A percentile compares a stretch with the other conserved stretches of the same genome.
phyloP scores from a whole-genome alignment of 106 monocot genomes.

The Posidonia australis region DNA sequence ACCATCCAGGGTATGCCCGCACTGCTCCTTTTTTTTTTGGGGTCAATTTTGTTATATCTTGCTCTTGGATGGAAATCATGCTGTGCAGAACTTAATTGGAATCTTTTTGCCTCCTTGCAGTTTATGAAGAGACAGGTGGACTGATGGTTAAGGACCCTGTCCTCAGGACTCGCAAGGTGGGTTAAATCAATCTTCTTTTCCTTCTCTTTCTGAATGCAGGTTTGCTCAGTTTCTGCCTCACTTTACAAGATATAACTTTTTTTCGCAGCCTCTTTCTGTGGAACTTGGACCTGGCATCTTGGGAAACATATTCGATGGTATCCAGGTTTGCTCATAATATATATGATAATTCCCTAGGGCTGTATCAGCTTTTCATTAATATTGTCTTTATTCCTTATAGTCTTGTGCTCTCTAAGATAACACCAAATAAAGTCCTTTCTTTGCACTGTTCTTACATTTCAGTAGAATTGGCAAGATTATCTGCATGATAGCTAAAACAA shows the following conservation, averaged over 20 bases:
- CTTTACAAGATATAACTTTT: not conserved
- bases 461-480: not conserved
- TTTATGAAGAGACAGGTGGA: conserved; percentile 98
- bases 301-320: conserved; percentile 99
- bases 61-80: not conserved
- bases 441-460: too few species aligned
- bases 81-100: not conserved
- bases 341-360: not conserved
- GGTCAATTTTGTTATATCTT: not conserved
- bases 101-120: conserved; percentile 25
- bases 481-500: not conserved
- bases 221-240: not conserved
- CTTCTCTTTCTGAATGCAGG: not conserved
- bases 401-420: too few species aligned
- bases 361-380: too few species aligned
- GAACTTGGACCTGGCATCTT: conserved; percentile 97
- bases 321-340: conserved; percentile 48
- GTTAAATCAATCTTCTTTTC: not conserved
- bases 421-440: too few species aligned
- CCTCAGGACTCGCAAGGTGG: conserved; percentile 86
- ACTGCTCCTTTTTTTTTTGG: not conserved
- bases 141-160: conserved; percentile 98
- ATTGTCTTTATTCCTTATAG: too few species aligned
- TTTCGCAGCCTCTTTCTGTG: conserved; percentile 88
- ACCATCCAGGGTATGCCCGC: conserved; percentile 71